Base-by-base conservation (phyloP, 2,329 filamentous ascomycete species). In the Podosphaera fusca region DNA sequence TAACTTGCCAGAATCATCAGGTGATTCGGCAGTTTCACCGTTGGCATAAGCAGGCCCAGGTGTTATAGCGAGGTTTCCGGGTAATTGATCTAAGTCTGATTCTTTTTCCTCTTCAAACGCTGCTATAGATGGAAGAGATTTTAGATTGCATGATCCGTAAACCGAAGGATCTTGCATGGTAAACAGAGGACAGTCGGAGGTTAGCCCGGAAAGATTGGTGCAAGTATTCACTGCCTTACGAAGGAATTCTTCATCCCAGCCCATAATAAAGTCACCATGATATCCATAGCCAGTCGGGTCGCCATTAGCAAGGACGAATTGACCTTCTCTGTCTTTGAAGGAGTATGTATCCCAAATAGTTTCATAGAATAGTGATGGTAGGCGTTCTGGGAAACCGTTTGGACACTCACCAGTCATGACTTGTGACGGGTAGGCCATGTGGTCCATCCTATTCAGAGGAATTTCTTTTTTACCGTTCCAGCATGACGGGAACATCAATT, bases 401-500 rank as follows among this genome's bases (percentile, higher is more conserved):
- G 88, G 87, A 69, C 88, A 95, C 42, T 72, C 73, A 36, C 89
- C 88, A 61, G 79, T 79, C 71, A 86, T 85, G 64, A 94, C 82
- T 10, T 83, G 73, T 63, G 79, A 76, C 0, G 87, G 87, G 68
- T 88, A 95, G 3, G 83, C 84, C 60, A 95, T 77, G 67, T 95
- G 79, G 36, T 72, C 74, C 60, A 73, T 72, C 69, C 81, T 76
- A 64, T 81, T 72, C 0, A 61, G 29, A 2, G 74, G 72, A 62
- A 78, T 75, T 9, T 72, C 61, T 60, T 82, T 75, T 63, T 79
- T 75, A 55, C 86, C 85, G 64, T 92, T 85, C 84, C 87, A 94
- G 76, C 87, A 95, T 1, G 83, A 87, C 0, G 87, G 86, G 71
- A 95, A 94, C 77, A 87, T 86, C 59, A 94, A 70, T 70, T 95